A percentile compares a stretch with the other conserved stretches of the same genome.
Conservation (phyloP, 2,329 filamentous ascomycete species). For the Calonectria henricotiae region DNA sequence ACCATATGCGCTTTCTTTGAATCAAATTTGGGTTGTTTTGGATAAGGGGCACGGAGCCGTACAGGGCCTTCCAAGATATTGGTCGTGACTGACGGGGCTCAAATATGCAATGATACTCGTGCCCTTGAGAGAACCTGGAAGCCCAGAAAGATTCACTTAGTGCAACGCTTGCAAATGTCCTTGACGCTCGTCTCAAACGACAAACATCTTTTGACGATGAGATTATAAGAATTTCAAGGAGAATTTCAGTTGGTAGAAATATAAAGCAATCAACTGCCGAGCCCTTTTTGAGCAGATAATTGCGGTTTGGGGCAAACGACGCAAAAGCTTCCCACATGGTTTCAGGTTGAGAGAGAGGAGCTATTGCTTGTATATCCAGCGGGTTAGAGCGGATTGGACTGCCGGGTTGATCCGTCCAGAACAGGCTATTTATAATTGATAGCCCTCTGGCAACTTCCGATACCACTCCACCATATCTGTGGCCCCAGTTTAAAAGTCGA, state of each 20-base stretch:
- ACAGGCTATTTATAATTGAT: not conserved
- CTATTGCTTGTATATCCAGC: not conserved
- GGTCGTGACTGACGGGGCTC: not conserved
- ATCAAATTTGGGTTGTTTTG: not conserved
- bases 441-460: not conserved
- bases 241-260: conserved; percentile 7
- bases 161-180: not conserved
- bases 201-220: not conserved
- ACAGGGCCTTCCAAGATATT: conserved; percentile 4
- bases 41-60: not conserved
- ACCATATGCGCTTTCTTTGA: conserved; percentile 4
- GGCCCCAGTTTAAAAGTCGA: not conserved
- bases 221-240: not conserved
- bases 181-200: not conserved
- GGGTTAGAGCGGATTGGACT: not conserved
- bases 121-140: not conserved
- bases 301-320: not conserved
- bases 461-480: not conserved
- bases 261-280: not conserved
- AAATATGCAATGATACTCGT: conserved; percentile 4
- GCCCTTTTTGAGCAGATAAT: not conserved
- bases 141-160: not conserved
- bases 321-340: not conserved
- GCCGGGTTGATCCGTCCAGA: not conserved
- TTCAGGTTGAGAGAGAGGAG: too few species aligned